Evolutionary conservation across 352 stramenopile genomes (phyloP).

Genomic region (Phytophthora brassicae): DNA sequence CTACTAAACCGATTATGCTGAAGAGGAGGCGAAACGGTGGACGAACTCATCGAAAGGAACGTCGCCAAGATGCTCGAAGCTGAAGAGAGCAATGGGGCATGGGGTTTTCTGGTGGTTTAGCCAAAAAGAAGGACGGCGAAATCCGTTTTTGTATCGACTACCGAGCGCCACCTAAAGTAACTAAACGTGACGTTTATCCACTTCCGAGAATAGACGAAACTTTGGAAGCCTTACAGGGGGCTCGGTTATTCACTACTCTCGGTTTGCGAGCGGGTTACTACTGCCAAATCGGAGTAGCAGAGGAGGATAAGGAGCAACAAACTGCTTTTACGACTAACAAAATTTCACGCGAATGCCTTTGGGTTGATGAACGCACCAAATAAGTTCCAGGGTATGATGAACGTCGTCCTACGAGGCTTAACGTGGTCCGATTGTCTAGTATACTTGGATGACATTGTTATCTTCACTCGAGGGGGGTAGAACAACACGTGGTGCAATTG

Average conservation of each 20-base stretch:
- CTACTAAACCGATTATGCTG: neutral
- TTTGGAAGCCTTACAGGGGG: neutral
- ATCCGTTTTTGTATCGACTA: slow-evolving; percentile 5
- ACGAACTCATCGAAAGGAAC: neutral
- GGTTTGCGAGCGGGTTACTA: neutral
- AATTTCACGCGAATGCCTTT: neutral
- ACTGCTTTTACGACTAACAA: neutral
- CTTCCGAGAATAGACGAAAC: slow-evolving; percentile 6
- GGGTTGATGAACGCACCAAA: neutral
- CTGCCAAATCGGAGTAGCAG: neutral
- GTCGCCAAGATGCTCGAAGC: neutral
- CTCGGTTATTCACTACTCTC: neutral
- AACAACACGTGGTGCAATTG: neutral
- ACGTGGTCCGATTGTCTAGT: neutral
- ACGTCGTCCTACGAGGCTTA: neutral
- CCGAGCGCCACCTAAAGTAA: neutral
- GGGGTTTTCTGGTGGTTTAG: slow-evolving; percentile 3
- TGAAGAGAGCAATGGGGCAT: neutral
- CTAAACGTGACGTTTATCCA: slow-evolving; percentile 5
- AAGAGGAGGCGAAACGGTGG: neutral
- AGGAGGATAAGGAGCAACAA: neutral
- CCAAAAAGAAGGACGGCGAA: slow-evolving; percentile 1
- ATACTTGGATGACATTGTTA: neutral
- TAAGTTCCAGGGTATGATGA: neutral
- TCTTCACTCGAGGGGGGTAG: neutral